Conservation (phyloP, 306 rosid species). For the Citrullus mucosospermus region DNA sequence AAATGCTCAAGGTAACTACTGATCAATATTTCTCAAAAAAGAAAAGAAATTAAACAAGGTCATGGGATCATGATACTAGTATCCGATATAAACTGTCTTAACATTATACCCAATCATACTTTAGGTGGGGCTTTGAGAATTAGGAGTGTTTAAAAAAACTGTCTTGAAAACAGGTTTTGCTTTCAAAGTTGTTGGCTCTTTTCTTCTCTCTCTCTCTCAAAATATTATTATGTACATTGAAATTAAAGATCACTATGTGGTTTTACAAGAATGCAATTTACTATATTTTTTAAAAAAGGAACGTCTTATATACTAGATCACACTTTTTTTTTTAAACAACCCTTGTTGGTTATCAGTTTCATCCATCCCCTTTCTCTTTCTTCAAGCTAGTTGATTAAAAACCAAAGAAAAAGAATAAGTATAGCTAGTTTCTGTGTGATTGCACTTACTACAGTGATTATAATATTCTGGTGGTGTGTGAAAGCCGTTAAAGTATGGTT, state of each 20-base stretch:
- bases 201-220: no score
- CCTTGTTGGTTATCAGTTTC: background rate
- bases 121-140: background rate
- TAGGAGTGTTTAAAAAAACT: background rate
- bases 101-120: background rate
- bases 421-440: background rate
- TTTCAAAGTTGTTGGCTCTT: background rate
- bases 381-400: background rate
- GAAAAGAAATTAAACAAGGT: background rate
- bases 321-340: background rate
- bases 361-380: background rate
- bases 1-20: constrained; percentile 82
- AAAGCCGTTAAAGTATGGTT: no score
- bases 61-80: background rate
- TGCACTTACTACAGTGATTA: no score
- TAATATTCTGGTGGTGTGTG: no score
- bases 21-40: background rate
- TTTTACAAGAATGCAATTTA: no score
- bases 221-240: background rate
- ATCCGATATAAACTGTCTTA: background rate
- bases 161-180: background rate
- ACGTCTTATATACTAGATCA: background rate
- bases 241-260: background rate
- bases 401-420: background rate
- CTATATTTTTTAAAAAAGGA: background rate